A percentile compares a stretch with the other conserved stretches of the same genome.
Conservation (phyloP, 225 moss, liverwort and hornwort species). For the Polytrichum formosum region DNA sequence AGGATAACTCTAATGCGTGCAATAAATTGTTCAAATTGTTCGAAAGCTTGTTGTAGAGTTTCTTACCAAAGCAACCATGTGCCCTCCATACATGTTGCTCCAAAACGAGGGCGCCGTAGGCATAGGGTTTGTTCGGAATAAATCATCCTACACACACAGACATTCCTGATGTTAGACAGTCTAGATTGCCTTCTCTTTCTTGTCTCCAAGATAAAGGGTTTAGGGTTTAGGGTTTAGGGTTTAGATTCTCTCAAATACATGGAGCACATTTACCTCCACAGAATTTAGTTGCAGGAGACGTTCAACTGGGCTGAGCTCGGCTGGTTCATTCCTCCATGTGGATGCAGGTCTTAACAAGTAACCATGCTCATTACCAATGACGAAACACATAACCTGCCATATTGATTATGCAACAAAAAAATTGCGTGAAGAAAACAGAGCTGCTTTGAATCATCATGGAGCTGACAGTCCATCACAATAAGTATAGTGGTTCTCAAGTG, state of each 20-base stretch:
- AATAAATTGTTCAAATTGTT: background rate
- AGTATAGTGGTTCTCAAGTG: background rate
- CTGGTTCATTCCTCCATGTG: slow-evolving; percentile 50
- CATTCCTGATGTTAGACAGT: background rate
- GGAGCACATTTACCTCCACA: slow-evolving; percentile 36
- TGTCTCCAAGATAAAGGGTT: too few relatives aligned
- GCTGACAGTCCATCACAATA: background rate
- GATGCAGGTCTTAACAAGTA: slow-evolving; percentile 50
- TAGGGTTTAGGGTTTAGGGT: too few relatives aligned
- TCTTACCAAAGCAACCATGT: slow-evolving; percentile 47
- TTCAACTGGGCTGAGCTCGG: slow-evolving; percentile 42
- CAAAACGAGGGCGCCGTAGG: slow-evolving; percentile 48
- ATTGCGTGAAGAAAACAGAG: too few relatives aligned
- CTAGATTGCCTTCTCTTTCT: too few relatives aligned
- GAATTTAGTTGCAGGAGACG: slow-evolving; percentile 50
- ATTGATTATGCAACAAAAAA: too few relatives aligned
- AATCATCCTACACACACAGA: slow-evolving; percentile 25
- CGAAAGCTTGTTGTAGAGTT: background rate
- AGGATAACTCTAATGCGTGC: too few relatives aligned
- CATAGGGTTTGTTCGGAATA: slow-evolving; percentile 40
- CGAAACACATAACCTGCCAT: slow-evolving; percentile 52
- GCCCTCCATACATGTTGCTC: slow-evolving; percentile 57
- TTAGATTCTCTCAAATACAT: too few relatives aligned
- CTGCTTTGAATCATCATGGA: too few relatives aligned
- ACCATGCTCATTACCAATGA: slow-evolving; percentile 47